phyloP scores from a whole-genome alignment of 1,284 basidiomycete genomes.

The Peniophora sp. region DNA sequence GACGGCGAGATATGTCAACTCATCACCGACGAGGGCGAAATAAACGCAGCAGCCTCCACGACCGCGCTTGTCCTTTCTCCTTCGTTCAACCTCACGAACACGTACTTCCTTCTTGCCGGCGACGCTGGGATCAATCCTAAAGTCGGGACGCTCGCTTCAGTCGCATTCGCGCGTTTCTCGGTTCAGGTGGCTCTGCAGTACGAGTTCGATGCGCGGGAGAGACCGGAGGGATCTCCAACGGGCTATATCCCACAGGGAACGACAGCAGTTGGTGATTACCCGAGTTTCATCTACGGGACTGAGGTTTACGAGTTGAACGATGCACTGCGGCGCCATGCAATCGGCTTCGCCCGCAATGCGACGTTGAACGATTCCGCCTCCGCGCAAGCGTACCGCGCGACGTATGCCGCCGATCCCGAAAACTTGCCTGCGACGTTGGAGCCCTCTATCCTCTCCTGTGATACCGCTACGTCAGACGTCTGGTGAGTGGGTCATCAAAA shows the following conservation, averaged over 20 bases:
- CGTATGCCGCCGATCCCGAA: constrained; percentile 17
- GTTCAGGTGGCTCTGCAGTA: constrained; percentile 37
- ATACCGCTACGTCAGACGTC: constrained; percentile 33
- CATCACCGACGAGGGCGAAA: constrained; percentile 31
- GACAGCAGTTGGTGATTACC: constrained; percentile 22
- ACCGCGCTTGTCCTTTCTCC: constrained; percentile 27
- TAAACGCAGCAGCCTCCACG: constrained; percentile 37
- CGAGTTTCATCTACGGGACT: constrained; percentile 33
- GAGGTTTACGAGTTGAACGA: constrained; percentile 46
- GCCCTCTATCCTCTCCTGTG: constrained; percentile 28
- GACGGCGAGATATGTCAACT: constrained; percentile 32
- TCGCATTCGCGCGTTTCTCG: constrained; percentile 35
- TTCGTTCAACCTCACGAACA: constrained; percentile 32
- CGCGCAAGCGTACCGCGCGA: constrained; percentile 25
- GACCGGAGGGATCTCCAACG: constrained; percentile 31
- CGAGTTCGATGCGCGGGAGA: constrained; percentile 39
- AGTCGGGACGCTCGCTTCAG: constrained; percentile 31
- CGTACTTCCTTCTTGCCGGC: constrained; percentile 41
- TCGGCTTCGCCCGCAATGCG: constrained; percentile 23
- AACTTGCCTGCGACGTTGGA: constrained; percentile 15
- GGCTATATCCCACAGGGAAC: constrained; percentile 34
- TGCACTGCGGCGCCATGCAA: constrained; percentile 28
- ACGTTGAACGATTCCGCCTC: constrained; percentile 28
- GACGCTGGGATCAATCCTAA: constrained; percentile 39
- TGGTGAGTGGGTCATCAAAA: constrained; percentile 33